phyloP scores from a whole-genome alignment of 129 eudicot species.

The Heracleum sosnowskyi region DNA sequence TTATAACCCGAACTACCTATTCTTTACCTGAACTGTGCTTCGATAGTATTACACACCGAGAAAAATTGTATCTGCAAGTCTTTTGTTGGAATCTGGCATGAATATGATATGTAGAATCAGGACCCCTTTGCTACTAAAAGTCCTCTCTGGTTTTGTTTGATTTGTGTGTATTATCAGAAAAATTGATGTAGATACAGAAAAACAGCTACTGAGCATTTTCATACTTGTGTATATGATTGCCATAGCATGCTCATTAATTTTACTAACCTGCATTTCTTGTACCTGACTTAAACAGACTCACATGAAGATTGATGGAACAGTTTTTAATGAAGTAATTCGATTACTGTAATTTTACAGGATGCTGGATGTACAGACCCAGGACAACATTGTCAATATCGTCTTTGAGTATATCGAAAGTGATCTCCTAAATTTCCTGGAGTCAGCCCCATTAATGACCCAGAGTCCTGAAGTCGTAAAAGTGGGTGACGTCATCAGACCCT shows the following conservation, averaged over 20 bases:
- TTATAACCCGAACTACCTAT: background rate
- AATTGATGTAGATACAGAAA: background rate
- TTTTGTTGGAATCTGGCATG: background rate
- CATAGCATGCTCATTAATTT: too few species aligned
- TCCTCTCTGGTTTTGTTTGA: background rate
- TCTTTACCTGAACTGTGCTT: background rate
- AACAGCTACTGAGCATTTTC: background rate
- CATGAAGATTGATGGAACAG: background rate
- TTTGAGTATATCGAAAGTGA: background rate
- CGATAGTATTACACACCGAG: background rate
- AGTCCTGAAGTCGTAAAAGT: background rate
- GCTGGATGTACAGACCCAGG: background rate
- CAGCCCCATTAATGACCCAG: background rate
- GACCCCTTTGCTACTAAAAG: background rate
- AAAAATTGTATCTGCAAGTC: background rate
- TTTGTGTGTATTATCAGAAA: background rate
- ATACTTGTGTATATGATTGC: background rate
- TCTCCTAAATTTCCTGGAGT: background rate
- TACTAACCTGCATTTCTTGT: too few species aligned
- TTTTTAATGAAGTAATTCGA: background rate
- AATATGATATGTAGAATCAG: background rate
- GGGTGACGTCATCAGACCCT: background rate
- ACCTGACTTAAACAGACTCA: background rate
- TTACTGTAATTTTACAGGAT: background rate
- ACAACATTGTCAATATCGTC: background rate